phyloP scores from a whole-genome alignment of 768 basidiomycete genomes.

The Termitomyces heimii region DNA sequence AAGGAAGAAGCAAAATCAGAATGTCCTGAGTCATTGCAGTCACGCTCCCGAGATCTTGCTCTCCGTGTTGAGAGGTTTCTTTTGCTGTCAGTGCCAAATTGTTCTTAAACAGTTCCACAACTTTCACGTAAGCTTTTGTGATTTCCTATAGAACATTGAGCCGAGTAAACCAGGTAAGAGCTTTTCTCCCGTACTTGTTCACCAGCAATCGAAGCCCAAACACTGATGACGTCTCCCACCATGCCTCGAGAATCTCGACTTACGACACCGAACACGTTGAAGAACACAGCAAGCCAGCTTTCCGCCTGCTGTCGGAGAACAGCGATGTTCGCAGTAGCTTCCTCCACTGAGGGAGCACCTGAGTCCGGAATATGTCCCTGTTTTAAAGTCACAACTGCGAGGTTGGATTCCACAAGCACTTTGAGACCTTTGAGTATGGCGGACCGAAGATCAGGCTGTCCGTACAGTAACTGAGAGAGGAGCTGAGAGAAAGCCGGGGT shows the following conservation, averaged over 20 bases:
- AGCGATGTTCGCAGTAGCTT: constrained; percentile 60
- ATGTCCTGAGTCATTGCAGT: constrained; percentile 77
- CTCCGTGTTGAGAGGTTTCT: constrained; percentile 19
- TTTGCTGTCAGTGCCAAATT: constrained; percentile 43
- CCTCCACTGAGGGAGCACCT: constrained; percentile 41
- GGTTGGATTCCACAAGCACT: constrained; percentile 76
- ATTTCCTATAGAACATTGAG: constrained; percentile 45
- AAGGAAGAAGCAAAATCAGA: constrained; percentile 75
- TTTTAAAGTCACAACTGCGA: constrained; percentile 39
- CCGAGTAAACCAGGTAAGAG: not conserved
- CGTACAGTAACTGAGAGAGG: constrained; percentile 91
- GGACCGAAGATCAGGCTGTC: constrained; percentile 77
- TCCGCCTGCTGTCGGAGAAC: constrained; percentile 76
- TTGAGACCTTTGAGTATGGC: constrained; percentile 80
- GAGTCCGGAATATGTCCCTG: constrained; percentile 21
- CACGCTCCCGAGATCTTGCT: constrained; percentile 36
- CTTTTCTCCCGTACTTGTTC: constrained; percentile 41
- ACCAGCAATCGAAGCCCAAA: constrained; percentile 81
- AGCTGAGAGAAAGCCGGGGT: constrained; percentile 58
- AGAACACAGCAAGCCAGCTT: constrained; percentile 92
- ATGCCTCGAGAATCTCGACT: constrained; percentile 67
- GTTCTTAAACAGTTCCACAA: constrained; percentile 63
- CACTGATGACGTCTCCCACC: constrained; percentile 83
- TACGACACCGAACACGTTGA: constrained; percentile 92
- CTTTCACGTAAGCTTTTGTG: constrained; percentile 74